Conservation (phyloP, 192 early-diverging fungal genomes). For the Funneliformis geosporum region DNA sequence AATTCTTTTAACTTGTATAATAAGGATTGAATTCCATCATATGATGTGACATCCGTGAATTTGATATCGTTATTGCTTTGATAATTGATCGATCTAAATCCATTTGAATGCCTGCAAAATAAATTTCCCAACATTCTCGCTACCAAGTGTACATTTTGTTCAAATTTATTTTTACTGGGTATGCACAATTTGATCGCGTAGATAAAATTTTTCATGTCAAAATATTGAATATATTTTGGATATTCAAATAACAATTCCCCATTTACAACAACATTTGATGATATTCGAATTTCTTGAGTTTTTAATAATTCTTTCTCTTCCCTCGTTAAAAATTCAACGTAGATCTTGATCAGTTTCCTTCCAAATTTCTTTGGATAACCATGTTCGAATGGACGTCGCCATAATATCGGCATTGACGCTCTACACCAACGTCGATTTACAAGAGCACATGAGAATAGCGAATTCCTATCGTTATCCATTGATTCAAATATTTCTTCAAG, state of each 20-base stretch:
- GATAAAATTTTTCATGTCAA: neutral
- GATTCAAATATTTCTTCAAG: neutral
- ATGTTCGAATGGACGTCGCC: neutral
- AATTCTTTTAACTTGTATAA: neutral
- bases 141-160: neutral
- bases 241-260: neutral
- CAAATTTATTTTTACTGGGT: neutral
- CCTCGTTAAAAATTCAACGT: neutral
- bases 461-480: neutral
- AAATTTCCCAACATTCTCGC: neutral
- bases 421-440: conserved; percentile 9
- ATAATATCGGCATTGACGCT: neutral
- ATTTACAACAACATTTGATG: neutral
- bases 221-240: neutral
- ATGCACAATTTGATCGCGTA: neutral
- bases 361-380: neutral
- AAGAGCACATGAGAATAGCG: neutral
- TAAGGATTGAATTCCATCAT: neutral
- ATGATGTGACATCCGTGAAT: neutral
- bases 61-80: neutral
- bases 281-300: neutral
- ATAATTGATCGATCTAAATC: neutral
- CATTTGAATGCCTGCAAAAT: neutral
- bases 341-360: neutral
- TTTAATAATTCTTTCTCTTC: neutral